Base-by-base conservation (phyloP, 2,329 filamentous ascomycete genomes). In the Ascosphaera aggregata region DNA sequence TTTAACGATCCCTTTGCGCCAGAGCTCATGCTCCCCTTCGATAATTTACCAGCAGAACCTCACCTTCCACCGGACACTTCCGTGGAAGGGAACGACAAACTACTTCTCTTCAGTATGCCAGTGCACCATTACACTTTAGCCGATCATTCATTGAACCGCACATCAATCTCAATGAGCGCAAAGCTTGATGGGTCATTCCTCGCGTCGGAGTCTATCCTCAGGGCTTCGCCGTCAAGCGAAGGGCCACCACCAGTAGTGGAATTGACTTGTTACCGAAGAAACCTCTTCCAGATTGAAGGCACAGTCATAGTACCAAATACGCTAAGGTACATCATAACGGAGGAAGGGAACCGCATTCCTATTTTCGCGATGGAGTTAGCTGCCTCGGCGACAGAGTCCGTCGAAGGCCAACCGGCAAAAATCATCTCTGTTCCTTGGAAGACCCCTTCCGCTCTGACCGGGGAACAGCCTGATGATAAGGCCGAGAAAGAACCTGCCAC, bases 401-500 rank as follows among this genome's bases (percentile, higher is more conserved):
- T 93, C 13, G 86, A 95, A 54, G 81, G 82, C 24, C 86, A 93
- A 48, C 63, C 80, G 0, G 82, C 94, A 34, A 86, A 91, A 49
- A 75, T 95, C 44, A 94, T 95, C 45, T 89, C 89, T 5, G 92
- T 95, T 43, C 86, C 86, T 1, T 95, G 86, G 86, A 95, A 95
- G 63, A 94, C 85, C 2, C 85, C 84, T 1, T 80, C 79, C 19
- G 80, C 80, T 38, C 80, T 76, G 57, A 72, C 75, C 2, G 67
- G 73, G n/a, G 34, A 35, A 18, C 39, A 46, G 39, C 34, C 51
- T 32, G 65, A 73, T 47, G 68, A 73, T 45, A 76, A 75, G 53
- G 61, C 64, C 0, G 86, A 95, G 53, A 84, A 86, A 52, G 86
- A 95, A 54, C 86, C 86, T 3, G 72, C 79, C 0, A 70, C 81